Evolutionary conservation across 441 rosid genomes (phyloP).

Genomic region (Gossypium schwendimanii): DNA sequence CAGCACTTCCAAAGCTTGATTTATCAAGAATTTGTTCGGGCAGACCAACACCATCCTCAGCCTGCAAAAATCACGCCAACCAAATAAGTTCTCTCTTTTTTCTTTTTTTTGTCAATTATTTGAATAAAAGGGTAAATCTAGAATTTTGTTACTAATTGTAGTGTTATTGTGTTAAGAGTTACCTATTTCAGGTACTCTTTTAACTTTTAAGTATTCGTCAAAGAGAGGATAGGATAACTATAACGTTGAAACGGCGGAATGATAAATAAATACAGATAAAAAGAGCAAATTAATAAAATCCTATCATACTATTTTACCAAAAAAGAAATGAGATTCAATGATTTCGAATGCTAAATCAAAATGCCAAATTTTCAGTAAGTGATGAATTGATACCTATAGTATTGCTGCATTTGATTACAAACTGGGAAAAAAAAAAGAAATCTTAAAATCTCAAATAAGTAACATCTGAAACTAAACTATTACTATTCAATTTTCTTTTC

Average conservation of each 20-base stretch:
- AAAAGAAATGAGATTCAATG: background rate
- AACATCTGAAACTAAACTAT: background rate
- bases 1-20: constrained; percentile 52
- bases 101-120: background rate
- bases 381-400: background rate
- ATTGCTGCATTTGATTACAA: background rate
- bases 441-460: background rate
- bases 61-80: constrained; percentile 35
- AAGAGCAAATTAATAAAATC: background rate
- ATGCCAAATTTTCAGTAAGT: background rate
- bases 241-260: background rate
- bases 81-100: background rate
- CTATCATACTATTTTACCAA: background rate
- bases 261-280: background rate
- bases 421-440: background rate
- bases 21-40: constrained; percentile 86
- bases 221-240: background rate
- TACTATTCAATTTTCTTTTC: background rate
- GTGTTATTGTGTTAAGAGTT: background rate
- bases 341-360: background rate
- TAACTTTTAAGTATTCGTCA: background rate
- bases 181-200: background rate
- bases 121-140: background rate
- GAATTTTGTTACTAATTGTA: background rate
- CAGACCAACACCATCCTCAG: constrained; percentile 89